A percentile compares a stretch with the other conserved stretches of the same genome.
Conservation (phyloP, 1,139 yeast species). For the Protomyces arabidopsidicola region DNA sequence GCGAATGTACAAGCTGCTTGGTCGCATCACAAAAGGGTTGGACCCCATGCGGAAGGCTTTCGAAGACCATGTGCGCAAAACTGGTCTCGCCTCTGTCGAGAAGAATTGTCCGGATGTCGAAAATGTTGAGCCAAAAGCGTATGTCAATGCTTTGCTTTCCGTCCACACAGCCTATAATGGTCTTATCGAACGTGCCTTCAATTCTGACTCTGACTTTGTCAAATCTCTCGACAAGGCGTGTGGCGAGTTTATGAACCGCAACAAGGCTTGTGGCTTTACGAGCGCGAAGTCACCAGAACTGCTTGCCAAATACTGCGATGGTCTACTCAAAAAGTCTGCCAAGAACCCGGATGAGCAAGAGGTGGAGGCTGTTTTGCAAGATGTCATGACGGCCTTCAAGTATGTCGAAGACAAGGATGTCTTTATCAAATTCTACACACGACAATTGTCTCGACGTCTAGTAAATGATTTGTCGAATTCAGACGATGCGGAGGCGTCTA, state of each 20-base stretch:
- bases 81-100: slow-evolving; percentile 66
- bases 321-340: slow-evolving; percentile 67
- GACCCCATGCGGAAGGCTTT: slow-evolving; percentile 72
- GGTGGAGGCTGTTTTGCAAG: slow-evolving; percentile 63
- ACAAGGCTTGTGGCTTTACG: slow-evolving; percentile 65
- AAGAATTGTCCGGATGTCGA: slow-evolving; percentile 53
- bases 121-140: slow-evolving; percentile 64
- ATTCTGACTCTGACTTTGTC: slow-evolving; percentile 70
- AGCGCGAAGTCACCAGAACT: slow-evolving; percentile 78
- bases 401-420: slow-evolving; percentile 92
- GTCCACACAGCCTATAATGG: slow-evolving; percentile 64
- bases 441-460: slow-evolving; percentile 80
- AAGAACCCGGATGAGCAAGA: slow-evolving; percentile 63
- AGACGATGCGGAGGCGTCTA: slow-evolving; percentile 76
- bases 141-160: slow-evolving; percentile 68
- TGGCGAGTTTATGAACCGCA: slow-evolving; percentile 73
- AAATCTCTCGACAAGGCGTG: slow-evolving; percentile 85
- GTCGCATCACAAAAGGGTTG: slow-evolving; percentile 62
- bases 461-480: slow-evolving; percentile 80
- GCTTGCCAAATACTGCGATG: slow-evolving; percentile 79
- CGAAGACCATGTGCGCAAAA: slow-evolving; percentile 66
- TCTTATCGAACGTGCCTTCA: slow-evolving; percentile 67
- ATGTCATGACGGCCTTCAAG: slow-evolving; percentile 80
- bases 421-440: slow-evolving; percentile 87
- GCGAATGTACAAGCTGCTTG: slow-evolving; percentile 70